These are phyloP conservation scores for Talaromyces albobiverticillius DNA, from an alignment of 2,329 filamentous ascomycete genomes.

Conservation along the genomic window DNA sequence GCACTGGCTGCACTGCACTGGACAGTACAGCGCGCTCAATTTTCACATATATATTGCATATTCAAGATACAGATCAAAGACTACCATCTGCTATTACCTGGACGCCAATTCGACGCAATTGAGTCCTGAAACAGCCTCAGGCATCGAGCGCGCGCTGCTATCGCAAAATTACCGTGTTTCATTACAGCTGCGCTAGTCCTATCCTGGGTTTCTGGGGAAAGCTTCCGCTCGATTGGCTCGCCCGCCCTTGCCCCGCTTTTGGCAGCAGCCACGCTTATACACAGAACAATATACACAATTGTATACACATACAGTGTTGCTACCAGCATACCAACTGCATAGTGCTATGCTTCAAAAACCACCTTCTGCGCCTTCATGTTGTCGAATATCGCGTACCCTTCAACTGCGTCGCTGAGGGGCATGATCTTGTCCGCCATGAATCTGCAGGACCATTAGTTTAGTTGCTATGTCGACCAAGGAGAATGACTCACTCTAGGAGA, in stretches of 20 bases:
- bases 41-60: too few relatives aligned
- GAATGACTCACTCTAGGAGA: conserved; percentile 57
- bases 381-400: conserved; percentile 70
- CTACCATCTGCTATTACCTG: too few relatives aligned
- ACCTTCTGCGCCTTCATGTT: conserved; percentile 73
- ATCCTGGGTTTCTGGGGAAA: conserved; percentile 6
- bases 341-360: conserved; percentile 61
- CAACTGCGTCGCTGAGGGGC: conserved; percentile 63
- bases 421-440: conserved; percentile 77
- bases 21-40: too few relatives aligned
- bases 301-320: too few relatives aligned
- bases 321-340: too few relatives aligned
- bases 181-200: conserved; percentile 5
- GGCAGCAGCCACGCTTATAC: too few relatives aligned
- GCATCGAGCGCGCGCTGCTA: neutral
- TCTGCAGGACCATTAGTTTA: conserved; percentile 36
- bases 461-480: neutral
- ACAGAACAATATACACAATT: too few relatives aligned
- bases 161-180: conserved; percentile 7
- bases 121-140: too few relatives aligned
- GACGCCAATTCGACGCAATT: too few relatives aligned
- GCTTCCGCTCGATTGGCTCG: neutral
- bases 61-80: too few relatives aligned
- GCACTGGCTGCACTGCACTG: neutral
- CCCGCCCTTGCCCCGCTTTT: neutral